Conservation (phyloP, 306 rosid species). For the Casuarina glauca region DNA sequence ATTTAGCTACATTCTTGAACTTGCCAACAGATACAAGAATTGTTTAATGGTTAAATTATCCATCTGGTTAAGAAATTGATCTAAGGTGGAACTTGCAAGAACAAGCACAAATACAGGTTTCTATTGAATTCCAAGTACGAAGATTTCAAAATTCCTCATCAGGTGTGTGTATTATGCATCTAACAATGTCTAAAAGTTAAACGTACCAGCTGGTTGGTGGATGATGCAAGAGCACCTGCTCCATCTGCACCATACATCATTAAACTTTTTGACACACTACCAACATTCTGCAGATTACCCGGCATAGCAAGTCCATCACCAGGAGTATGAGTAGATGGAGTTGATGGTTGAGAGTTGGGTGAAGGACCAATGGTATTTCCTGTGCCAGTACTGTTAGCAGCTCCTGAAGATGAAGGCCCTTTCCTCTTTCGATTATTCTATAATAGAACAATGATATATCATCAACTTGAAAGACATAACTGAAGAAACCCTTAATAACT, state of each 20-base stretch:
- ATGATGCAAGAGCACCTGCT: slow-evolving; percentile 81
- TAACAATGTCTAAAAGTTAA: slow-evolving; percentile 19
- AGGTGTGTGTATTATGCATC: slow-evolving; percentile 18
- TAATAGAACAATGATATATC: slow-evolving; percentile 32
- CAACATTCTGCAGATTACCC: slow-evolving; percentile 69
- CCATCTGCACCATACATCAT: slow-evolving; percentile 74
- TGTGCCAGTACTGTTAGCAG: slow-evolving; percentile 96
- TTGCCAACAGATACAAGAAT: neutral
- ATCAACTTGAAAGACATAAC: slow-evolving; percentile 22
- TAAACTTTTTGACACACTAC: slow-evolving; percentile 63
- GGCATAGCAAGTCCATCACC: slow-evolving; percentile 75
- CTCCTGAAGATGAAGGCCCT: slow-evolving; percentile 92
- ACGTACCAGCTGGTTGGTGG: slow-evolving; percentile 91
- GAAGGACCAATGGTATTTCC: slow-evolving; percentile 89
- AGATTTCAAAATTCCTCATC: slow-evolving; percentile 2
- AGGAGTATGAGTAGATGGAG: slow-evolving; percentile 95
- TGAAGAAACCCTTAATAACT: neutral
- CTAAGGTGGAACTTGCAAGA: slow-evolving; percentile 7
- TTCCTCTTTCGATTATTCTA: slow-evolving; percentile 84
- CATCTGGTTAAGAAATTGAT: neutral
- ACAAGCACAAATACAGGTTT: neutral
- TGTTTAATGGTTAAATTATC: neutral
- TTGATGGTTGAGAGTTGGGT: slow-evolving; percentile 89
- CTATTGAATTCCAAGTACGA: neutral
- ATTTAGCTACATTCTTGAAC: neutral